Evolutionary conservation across 345 rosid genomes (phyloP).

Genomic region (Chamaenerion angustifolium): DNA sequence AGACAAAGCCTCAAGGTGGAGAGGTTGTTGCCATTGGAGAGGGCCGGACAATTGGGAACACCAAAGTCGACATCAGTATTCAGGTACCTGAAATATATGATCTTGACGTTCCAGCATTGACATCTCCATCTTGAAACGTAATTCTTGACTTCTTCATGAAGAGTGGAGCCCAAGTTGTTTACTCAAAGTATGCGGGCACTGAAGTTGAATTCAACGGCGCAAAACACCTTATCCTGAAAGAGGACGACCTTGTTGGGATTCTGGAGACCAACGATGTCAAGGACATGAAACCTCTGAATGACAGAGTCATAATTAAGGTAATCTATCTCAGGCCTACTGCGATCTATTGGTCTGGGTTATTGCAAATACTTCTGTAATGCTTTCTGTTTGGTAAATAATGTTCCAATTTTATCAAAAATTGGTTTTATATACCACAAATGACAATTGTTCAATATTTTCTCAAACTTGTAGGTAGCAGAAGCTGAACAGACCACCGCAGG

Average conservation of each 20-base stretch:
- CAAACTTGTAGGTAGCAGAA: conserved; percentile 52
- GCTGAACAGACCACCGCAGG: conserved; percentile 95
- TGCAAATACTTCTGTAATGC: no score
- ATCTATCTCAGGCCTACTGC: no score
- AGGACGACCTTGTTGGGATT: conserved; percentile 84
- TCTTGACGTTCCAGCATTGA: not conserved
- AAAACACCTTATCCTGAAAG: conserved; percentile 75
- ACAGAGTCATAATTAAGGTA: conserved; percentile 82
- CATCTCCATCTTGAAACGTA: not conserved
- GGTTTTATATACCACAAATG: no score
- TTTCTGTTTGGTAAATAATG: not conserved
- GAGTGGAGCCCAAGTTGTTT: conserved; percentile 80
- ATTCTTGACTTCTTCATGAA: conserved; percentile 9
- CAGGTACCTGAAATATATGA: conserved; percentile 18
- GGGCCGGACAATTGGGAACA: conserved; percentile 59
- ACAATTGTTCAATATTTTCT: not conserved
- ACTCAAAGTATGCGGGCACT: conserved; percentile 89
- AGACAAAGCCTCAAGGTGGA: conserved; percentile 80
- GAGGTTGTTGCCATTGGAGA: conserved; percentile 93
- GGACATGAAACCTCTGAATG: conserved; percentile 88
- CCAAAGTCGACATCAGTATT: conserved; percentile 34
- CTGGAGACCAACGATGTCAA: conserved; percentile 87
- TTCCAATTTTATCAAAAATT: not conserved
- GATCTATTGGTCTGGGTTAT: no score
- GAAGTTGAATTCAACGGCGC: conserved; percentile 70